A percentile compares a stretch with the other conserved stretches of the same genome.
phyloP scores from a whole-genome alignment of 371 early-diverging fungal genomes.

The Syncephalastrum sp. region DNA sequence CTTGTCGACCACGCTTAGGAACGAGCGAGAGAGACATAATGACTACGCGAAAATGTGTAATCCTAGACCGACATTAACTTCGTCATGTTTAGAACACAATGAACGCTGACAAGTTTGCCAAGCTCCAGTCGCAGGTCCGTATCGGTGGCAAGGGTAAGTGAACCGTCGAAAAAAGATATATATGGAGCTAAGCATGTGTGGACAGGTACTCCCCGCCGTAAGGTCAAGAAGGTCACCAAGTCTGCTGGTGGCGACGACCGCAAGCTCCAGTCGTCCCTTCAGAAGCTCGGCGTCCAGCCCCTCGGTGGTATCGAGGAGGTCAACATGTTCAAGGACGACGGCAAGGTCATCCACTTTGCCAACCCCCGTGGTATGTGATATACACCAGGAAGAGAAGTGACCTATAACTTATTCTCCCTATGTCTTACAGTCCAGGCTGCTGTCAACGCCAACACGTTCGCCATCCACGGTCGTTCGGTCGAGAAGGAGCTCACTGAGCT shows the following conservation, averaged over 20 bases:
- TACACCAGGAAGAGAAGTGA: too few relatives aligned
- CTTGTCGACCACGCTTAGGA: too few relatives aligned
- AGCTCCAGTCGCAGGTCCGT: conserved; percentile 90
- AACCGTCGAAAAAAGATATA: not conserved
- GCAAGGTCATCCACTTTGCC: conserved; percentile 91
- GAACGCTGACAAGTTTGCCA: conserved; percentile 95
- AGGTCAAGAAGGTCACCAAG: conserved; percentile 69
- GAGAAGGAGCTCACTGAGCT: conserved; percentile 92
- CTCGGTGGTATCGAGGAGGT: conserved; percentile 92
- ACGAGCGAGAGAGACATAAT: too few relatives aligned
- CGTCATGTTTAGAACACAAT: conserved; percentile 39
- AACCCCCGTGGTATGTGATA: conserved; percentile 78
- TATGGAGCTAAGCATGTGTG: not conserved
- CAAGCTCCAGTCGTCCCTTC: conserved; percentile 83
- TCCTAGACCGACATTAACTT: too few relatives aligned
- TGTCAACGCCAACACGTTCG: conserved; percentile 87
- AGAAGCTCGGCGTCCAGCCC: conserved; percentile 86
- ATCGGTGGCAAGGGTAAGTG: conserved; percentile 85
- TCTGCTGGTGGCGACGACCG: conserved; percentile 58
- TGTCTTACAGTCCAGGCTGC: conserved; percentile 74
- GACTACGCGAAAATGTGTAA: too few relatives aligned
- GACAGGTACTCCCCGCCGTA: conserved; percentile 93
- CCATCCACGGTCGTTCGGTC: conserved; percentile 84
- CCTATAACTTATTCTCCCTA: not conserved
- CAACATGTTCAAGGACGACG: conserved; percentile 97